Evolutionary conservation across 768 basidiomycete species (phyloP).

Genomic region (Coprinopsis strossmayeri): DNA sequence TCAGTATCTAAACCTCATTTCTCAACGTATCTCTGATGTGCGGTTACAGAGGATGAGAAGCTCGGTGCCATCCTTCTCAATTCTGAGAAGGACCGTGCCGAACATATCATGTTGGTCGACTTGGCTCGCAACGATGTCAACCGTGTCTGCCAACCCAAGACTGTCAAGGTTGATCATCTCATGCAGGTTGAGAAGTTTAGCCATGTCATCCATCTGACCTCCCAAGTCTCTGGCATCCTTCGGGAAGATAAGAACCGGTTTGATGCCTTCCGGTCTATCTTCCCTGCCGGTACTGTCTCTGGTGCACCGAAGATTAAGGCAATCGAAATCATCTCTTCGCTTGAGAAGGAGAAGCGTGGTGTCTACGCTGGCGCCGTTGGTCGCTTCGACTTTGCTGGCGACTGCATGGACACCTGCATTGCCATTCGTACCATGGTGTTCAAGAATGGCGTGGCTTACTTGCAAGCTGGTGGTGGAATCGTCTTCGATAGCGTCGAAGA

Average conservation of each 20-base stretch:
- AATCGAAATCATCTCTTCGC: slow-evolving; percentile 80
- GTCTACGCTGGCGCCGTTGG: slow-evolving; percentile 98
- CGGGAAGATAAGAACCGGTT: slow-evolving; percentile 88
- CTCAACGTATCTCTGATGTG: slow-evolving; percentile 9
- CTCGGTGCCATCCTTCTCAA: slow-evolving; percentile 68
- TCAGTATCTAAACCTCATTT: slow-evolving; percentile 26
- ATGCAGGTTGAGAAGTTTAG: slow-evolving; percentile 95
- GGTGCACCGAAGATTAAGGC: slow-evolving; percentile 99
- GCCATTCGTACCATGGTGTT: slow-evolving; percentile 98
- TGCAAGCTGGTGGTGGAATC: slow-evolving; percentile 96
- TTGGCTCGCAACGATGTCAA: slow-evolving; percentile 98
- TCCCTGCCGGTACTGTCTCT: slow-evolving; percentile 97
- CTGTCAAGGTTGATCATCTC: slow-evolving; percentile 92
- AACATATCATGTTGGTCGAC: slow-evolving; percentile 99
- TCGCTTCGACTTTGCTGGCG: slow-evolving; percentile 92
- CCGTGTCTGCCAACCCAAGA: slow-evolving; percentile 89
- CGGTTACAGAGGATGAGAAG: slow-evolving; percentile 75
- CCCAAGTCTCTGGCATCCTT: slow-evolving; percentile 84
- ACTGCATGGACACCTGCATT: slow-evolving; percentile 98
- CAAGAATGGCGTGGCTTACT: slow-evolving; percentile 85
- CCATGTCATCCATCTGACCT: slow-evolving; percentile 96
- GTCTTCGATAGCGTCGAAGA: slow-evolving; percentile 96
- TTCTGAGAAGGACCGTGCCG: slow-evolving; percentile 93
- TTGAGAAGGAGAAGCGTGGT: slow-evolving; percentile 87
- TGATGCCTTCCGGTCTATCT: slow-evolving; percentile 98